phyloP scores from a whole-genome alignment of 176 grass and related monocot genomes.

The Triticum turgidum region DNA sequence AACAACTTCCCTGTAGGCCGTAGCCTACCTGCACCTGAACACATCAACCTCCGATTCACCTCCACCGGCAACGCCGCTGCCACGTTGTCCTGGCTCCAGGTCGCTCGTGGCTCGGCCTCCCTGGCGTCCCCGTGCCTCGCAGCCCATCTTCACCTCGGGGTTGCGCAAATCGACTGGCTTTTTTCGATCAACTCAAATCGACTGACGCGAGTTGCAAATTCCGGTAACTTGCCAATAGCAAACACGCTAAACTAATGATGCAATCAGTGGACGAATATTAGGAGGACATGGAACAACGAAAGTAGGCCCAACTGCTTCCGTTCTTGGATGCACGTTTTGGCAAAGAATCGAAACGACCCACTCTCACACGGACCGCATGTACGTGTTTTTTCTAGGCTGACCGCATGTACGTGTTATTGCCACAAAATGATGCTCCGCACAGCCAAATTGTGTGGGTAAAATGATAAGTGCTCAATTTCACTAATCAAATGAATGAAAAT shows the following conservation, averaged over 20 bases:
- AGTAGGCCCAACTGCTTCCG: not conserved
- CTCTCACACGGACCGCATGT: not conserved
- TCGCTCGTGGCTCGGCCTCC: not conserved
- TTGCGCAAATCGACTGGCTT: not conserved
- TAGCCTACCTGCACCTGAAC: too few species aligned
- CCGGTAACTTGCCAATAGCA: not conserved
- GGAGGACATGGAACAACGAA: not conserved
- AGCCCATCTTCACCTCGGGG: not conserved
- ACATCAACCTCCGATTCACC: not conserved
- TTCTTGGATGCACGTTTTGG: constrained; percentile 11
- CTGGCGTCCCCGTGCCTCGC: not conserved
- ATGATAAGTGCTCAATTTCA: not conserved
- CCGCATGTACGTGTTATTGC: not conserved
- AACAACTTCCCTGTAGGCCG: too few species aligned
- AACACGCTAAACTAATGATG: not conserved
- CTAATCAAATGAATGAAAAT: not conserved
- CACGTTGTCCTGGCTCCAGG: not conserved
- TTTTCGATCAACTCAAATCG: not conserved
- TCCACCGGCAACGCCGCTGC: not conserved
- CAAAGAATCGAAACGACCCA: not conserved
- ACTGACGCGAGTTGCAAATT: not conserved
- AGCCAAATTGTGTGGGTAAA: not conserved
- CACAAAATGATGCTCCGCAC: not conserved
- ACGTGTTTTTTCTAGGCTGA: too few species aligned
- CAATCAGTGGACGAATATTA: not conserved